Evolutionary conservation across 495 filamentous ascomycete species (phyloP), one percentile per base, ranked within the genome.

Genomic region (Hypoxylon fragiforme): DNA sequence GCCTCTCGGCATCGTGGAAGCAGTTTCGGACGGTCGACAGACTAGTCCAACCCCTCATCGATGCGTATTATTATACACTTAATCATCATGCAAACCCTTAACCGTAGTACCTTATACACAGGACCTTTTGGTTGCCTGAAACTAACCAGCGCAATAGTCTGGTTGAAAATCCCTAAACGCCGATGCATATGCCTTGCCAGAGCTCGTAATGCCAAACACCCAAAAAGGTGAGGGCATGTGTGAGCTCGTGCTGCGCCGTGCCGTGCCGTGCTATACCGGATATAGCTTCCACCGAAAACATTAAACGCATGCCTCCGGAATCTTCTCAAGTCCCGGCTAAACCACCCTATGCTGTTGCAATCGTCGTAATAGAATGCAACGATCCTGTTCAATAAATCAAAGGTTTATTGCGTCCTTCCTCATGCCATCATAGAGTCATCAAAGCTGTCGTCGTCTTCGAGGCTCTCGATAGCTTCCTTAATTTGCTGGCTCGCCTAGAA

Each of bases 381-480:
- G 2, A 21, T n/a, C 22, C 39, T 42, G 14, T 19, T 15, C 13
- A 49, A 18, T 28, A 53, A 62, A 40, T 16, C 32, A 49, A 54
- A 36, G 30, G 42, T 37, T 35, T 43, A 22, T 28, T 11, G 38
- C 38, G 46, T 53, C 28, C 36, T 36, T 38, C 46, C 31, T 72
- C 67, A 70, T 68, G 61, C 70, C 67, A 78, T 76, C 73, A 79
- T 78, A 54, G 75, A 77, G 63, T 90, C 86, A 45, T 90, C 86
- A 57, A 89, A 82, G 50, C 90, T 87, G 5, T 89, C 86, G 26
- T 90, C 89, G 38, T 96, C 89, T 65, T 95, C 90, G 45, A 96
- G 76, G 39, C 84, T 80, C 73, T 95, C 91, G 74, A 97, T 96
- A 15, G 88, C 88, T 60, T 90, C 88, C 73, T 97, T 97, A 70